Evolutionary conservation across 2,329 filamentous ascomycete species (phyloP).

Genomic region (Knufia petricola): DNA sequence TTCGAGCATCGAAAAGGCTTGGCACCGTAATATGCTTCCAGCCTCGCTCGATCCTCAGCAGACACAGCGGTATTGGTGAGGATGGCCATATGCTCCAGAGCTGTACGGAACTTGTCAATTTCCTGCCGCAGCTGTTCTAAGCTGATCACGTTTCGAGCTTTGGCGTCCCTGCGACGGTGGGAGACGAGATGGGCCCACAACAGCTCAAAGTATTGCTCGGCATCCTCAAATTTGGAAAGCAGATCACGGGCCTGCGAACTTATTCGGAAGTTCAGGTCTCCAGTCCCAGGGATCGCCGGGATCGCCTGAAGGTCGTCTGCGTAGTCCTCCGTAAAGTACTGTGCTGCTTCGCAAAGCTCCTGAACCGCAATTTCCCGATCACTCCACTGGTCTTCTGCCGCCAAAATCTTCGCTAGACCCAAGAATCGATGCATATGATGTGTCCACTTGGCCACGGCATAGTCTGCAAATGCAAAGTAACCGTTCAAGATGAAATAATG

Average conservation of each 20-base stretch:
- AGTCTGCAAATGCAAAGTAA: conserved; percentile 33
- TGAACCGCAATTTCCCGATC: background rate
- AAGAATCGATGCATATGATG: conserved; percentile 25
- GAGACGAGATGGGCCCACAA: conserved; percentile 27
- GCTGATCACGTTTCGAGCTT: conserved; percentile 26
- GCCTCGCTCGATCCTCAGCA: background rate
- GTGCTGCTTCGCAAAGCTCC: conserved; percentile 11
- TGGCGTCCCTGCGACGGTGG: conserved; percentile 26
- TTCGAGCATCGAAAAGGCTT: conserved; percentile 35
- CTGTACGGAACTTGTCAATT: conserved; percentile 25
- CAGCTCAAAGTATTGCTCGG: conserved; percentile 10
- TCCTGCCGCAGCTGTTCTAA: conserved; percentile 23
- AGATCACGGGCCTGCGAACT: background rate
- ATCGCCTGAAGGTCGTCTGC: background rate
- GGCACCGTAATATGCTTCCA: conserved; percentile 29
- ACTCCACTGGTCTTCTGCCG: background rate
- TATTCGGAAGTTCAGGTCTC: background rate
- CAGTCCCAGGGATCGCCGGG: conserved; percentile 12
- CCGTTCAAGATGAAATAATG: conserved; percentile 20
- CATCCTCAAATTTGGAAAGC: background rate
- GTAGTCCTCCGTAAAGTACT: conserved; percentile 10
- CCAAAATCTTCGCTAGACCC: conserved; percentile 8
- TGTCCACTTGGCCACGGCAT: conserved; percentile 30
- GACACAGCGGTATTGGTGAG: background rate
- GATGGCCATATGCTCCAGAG: conserved; percentile 14